Evolutionary conservation across 495 filamentous ascomycete species (phyloP).

Genomic region (Copromyces sp.): DNA sequence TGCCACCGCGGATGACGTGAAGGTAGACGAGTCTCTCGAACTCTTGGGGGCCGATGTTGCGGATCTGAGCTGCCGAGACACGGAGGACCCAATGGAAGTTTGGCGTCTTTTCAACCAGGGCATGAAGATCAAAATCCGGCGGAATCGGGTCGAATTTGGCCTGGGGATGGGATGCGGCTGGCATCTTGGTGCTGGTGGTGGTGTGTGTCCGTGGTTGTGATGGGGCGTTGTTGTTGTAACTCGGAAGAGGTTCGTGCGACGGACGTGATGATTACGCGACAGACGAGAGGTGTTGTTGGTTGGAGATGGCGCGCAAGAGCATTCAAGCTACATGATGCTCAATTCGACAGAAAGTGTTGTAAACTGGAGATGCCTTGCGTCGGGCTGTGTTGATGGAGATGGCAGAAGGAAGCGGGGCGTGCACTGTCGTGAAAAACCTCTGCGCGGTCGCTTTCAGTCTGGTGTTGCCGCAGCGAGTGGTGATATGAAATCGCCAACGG

Average conservation of each 20-base stretch:
- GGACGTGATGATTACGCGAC: not conserved
- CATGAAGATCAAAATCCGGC: slow-evolving; percentile 65
- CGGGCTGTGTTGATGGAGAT: not conserved
- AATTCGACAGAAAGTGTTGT: not conserved
- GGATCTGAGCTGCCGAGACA: slow-evolving; percentile 63
- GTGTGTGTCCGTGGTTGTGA: not conserved
- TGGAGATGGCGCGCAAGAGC: not conserved
- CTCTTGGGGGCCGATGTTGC: slow-evolving; percentile 54
- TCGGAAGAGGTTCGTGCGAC: not conserved
- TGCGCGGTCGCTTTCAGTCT: not conserved
- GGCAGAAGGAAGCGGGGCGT: not conserved
- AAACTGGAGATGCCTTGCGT: not conserved
- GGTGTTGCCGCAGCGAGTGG: not conserved
- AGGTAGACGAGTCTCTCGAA: slow-evolving; percentile 73
- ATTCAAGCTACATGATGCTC: not conserved
- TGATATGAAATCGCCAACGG: not conserved
- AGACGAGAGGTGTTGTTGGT: not conserved
- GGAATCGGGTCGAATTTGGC: slow-evolving; percentile 77
- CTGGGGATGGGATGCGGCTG: slow-evolving; percentile 52
- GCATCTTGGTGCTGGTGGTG: slow-evolving; percentile 42
- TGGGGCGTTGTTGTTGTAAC: not conserved
- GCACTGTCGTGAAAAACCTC: not conserved
- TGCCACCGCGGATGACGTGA: slow-evolving; percentile 73
- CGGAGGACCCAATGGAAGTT: slow-evolving; percentile 77
- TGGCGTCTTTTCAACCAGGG: slow-evolving; percentile 61